These are phyloP conservation scores for Monosporascus sp. DNA, from an alignment of 2,329 filamentous ascomycete species.

Conservation along the genomic window DNA sequence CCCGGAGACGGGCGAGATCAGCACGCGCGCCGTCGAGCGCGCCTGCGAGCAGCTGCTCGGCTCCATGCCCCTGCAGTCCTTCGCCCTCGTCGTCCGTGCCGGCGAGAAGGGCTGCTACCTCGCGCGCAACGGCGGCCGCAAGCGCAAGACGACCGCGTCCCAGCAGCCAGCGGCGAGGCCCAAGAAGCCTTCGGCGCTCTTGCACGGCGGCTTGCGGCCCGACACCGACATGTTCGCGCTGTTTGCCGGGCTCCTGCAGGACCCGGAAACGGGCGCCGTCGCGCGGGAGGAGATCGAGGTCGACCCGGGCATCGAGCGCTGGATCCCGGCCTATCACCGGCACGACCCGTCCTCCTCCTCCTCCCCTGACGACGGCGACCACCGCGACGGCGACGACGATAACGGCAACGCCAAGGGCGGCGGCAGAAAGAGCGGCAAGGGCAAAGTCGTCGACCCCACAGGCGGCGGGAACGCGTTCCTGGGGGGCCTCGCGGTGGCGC, in stretches of 20 bases:
- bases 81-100: slow-evolving; percentile 63
- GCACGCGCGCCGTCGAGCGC: slow-evolving; percentile 47
- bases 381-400: slow-evolving; percentile 77
- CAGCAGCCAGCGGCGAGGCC: slow-evolving; percentile 23
- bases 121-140: slow-evolving; percentile 51
- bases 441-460: slow-evolving; percentile 79
- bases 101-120: slow-evolving; percentile 68
- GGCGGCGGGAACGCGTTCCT: slow-evolving; percentile 92
- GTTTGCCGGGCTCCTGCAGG: slow-evolving; percentile 53
- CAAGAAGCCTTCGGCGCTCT: slow-evolving; percentile 37
- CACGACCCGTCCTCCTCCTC: slow-evolving; percentile 15
- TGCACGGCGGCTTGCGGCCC: slow-evolving; percentile 47
- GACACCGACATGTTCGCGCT: slow-evolving; percentile 60
- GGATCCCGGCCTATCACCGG: slow-evolving; percentile 72
- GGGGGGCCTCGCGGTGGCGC: slow-evolving; percentile 50
- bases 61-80: slow-evolving; percentile 59
- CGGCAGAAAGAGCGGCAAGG: slow-evolving; percentile 12
- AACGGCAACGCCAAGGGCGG: background rate
- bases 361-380: slow-evolving; percentile 75
- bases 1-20: slow-evolving; percentile 48
- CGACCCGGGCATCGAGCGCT: slow-evolving; percentile 60
- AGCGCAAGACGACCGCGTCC: slow-evolving; percentile 27
- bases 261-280: slow-evolving; percentile 42
- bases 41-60: slow-evolving; percentile 58
- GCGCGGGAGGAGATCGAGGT: slow-evolving; percentile 55